phyloP scores from a whole-genome alignment of 768 basidiomycete species.

The Daedaleopsis sinensis region DNA sequence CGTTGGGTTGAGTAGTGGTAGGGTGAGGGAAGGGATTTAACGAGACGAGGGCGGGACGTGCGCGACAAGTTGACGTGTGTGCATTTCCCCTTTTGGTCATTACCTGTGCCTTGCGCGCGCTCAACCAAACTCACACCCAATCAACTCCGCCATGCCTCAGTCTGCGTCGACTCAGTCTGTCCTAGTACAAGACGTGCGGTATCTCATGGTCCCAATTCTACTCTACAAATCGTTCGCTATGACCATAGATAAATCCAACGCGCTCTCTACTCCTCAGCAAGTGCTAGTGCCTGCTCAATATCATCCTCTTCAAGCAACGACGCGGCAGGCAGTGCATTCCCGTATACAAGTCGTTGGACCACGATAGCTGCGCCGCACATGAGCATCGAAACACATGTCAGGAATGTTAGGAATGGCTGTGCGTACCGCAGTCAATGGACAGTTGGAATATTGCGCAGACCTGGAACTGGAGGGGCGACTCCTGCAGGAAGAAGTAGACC shows the following conservation, averaged over 20 bases:
- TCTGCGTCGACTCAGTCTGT: not conserved
- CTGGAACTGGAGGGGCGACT: conserved; percentile 79
- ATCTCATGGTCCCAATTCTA: too few relatives aligned
- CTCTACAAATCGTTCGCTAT: too few relatives aligned
- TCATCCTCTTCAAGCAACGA: conserved; percentile 59
- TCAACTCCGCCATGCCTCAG: not conserved
- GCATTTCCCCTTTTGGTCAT: conserved; percentile 18
- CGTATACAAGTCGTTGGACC: conserved; percentile 74
- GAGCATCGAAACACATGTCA: conserved; percentile 8
- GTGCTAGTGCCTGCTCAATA: conserved; percentile 72
- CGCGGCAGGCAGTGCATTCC: conserved; percentile 62
- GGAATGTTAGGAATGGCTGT: not conserved
- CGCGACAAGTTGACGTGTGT: conserved; percentile 26
- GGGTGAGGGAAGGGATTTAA: not conserved
- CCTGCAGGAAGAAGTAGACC: conserved; percentile 76
- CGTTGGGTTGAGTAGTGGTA: conserved; percentile 10
- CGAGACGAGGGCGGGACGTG: not conserved
- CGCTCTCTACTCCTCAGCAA: conserved; percentile 65
- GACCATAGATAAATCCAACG: too few relatives aligned
- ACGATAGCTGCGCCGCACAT: conserved; percentile 58
- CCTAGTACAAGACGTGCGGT: not conserved
- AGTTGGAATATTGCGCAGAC: conserved; percentile 84
- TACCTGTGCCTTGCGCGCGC: conserved; percentile 8
- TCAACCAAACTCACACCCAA: not conserved
- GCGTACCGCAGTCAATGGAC: conserved; percentile 74